Evolutionary conservation across 2,329 filamentous ascomycete species (phyloP).

Genomic region (Nannizzia gypsea): DNA sequence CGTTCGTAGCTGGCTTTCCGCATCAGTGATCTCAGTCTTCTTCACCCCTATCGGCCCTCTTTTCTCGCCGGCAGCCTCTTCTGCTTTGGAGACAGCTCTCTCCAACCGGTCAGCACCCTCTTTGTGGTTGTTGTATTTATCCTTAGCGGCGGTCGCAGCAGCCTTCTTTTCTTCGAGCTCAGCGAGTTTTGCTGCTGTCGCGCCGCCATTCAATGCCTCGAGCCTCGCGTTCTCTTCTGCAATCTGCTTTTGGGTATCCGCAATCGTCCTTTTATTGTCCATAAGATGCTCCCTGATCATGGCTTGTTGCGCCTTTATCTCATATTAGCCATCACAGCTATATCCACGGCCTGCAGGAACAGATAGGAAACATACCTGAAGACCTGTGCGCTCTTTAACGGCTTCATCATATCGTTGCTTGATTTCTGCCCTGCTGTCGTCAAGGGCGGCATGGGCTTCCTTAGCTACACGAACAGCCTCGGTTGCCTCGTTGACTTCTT

Average conservation of each 20-base stretch:
- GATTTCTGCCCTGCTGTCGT: constrained; percentile 37
- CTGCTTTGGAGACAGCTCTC: constrained; percentile 25
- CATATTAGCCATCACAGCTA: constrained; percentile 6
- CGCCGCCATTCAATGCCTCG: constrained; percentile 56
- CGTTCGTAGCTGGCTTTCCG: constrained; percentile 40
- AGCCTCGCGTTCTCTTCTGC: constrained; percentile 44
- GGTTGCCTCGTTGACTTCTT: constrained; percentile 29
- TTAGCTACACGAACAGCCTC: constrained; percentile 35
- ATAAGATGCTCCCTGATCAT: constrained; percentile 50
- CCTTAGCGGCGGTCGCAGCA: constrained; percentile 35
- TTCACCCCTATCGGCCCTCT: constrained; percentile 32
- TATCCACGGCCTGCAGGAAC: background rate
- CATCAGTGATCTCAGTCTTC: constrained; percentile 42
- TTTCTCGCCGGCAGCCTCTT: constrained; percentile 21
- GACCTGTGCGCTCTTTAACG: constrained; percentile 42
- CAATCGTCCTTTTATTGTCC: constrained; percentile 36
- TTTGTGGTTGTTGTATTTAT: constrained; percentile 33
- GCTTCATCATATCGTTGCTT: constrained; percentile 44
- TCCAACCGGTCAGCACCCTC: constrained; percentile 25
- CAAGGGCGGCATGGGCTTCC: constrained; percentile 32
- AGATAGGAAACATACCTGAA: constrained; percentile 33
- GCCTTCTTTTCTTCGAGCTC: constrained; percentile 50
- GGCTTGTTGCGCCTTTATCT: constrained; percentile 51
- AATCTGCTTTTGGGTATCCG: constrained; percentile 36
- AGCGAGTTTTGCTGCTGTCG: constrained; percentile 48